A percentile compares a stretch with the other conserved stretches of the same genome.
phyloP scores from a whole-genome alignment of 2,329 filamentous ascomycete species.

The Sporothrix brunneoviolacea region DNA sequence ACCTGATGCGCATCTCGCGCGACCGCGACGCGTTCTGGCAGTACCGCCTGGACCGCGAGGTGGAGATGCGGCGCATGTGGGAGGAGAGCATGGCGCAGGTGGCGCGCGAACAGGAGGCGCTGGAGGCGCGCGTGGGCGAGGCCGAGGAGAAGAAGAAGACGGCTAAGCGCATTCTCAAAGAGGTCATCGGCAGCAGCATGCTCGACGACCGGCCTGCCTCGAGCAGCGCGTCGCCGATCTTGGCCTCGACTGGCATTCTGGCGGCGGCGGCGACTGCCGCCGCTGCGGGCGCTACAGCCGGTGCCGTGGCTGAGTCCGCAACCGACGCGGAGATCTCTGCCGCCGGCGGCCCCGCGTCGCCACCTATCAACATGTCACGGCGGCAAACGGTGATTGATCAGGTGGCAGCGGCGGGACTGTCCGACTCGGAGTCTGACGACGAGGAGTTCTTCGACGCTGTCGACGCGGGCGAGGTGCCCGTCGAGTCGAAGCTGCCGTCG shows the following conservation, averaged over 20 bases:
- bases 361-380: constrained; percentile 33
- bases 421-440: constrained; percentile 73
- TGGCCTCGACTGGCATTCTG: constrained; percentile 3
- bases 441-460: constrained; percentile 97
- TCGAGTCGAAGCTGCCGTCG: constrained; percentile 55
- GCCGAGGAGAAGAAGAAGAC: constrained; percentile 84
- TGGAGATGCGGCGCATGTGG: constrained; percentile 91
- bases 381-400: constrained; percentile 63
- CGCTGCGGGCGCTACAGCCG: constrained; percentile 13
- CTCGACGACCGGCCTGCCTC: constrained; percentile 28
- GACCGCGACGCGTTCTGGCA: constrained; percentile 98
- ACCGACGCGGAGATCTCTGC: too few relatives aligned
- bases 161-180: constrained; percentile 82
- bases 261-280: constrained; percentile 23
- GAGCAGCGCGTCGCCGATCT: constrained; percentile 6
- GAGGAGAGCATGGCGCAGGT: constrained; percentile 98
- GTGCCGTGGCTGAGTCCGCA: too few relatives aligned
- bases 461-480: constrained; percentile 83
- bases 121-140: constrained; percentile 81
- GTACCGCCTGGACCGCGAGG: constrained; percentile 84
- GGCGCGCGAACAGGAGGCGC: constrained; percentile 86
- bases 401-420: constrained; percentile 58
- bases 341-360: not conserved
- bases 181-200: constrained; percentile 60
- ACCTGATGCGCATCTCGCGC: constrained; percentile 83